A percentile compares a stretch with the other conserved stretches of the same genome.
Evolutionary conservation across 306 rosid genomes (phyloP).

Genomic region (Dalbergia oliveri): DNA sequence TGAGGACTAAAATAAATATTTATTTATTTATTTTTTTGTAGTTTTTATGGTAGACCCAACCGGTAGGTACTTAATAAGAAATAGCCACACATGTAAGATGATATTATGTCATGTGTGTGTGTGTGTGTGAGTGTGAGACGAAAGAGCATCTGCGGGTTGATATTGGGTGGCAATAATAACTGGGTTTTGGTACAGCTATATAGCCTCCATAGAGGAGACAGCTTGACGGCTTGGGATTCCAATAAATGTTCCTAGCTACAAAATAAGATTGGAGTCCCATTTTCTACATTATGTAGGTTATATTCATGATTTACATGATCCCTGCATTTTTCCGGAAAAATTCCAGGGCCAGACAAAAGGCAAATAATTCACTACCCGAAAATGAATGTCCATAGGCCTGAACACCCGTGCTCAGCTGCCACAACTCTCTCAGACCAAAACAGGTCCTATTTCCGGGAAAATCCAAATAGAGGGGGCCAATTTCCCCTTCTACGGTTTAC

Average conservation of each 20-base stretch:
- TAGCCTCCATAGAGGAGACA: conserved; percentile 77
- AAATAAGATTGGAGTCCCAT: neutral
- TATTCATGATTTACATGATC: conserved; percentile 37
- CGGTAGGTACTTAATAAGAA: conserved; percentile 45
- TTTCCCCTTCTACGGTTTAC: conserved; percentile 32
- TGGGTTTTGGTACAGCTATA: conserved; percentile 52
- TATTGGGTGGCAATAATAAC: conserved; percentile 40
- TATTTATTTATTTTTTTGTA: too few relatives aligned
- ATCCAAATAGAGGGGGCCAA: conserved; percentile 51
- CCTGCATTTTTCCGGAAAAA: conserved; percentile 60
- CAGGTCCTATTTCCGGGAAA: conserved; percentile 62
- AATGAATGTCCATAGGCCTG: conserved; percentile 36
- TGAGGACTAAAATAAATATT: too few relatives aligned
- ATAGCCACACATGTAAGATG: conserved; percentile 46
- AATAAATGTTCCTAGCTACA: conserved; percentile 42
- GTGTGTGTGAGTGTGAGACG: neutral
- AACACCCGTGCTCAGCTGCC: conserved; percentile 58
- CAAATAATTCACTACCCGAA: conserved; percentile 52
- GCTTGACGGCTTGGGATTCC: conserved; percentile 50
- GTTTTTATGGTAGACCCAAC: conserved; percentile 9
- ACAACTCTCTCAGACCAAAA: conserved; percentile 55
- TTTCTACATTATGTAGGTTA: neutral
- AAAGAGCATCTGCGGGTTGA: conserved; percentile 46
- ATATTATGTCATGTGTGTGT: neutral
- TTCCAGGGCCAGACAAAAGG: conserved; percentile 62